A percentile compares a stretch with the other conserved stretches of the same genome.
phyloP scores from a whole-genome alignment of 345 rosid species.

The Linum trigynum region DNA sequence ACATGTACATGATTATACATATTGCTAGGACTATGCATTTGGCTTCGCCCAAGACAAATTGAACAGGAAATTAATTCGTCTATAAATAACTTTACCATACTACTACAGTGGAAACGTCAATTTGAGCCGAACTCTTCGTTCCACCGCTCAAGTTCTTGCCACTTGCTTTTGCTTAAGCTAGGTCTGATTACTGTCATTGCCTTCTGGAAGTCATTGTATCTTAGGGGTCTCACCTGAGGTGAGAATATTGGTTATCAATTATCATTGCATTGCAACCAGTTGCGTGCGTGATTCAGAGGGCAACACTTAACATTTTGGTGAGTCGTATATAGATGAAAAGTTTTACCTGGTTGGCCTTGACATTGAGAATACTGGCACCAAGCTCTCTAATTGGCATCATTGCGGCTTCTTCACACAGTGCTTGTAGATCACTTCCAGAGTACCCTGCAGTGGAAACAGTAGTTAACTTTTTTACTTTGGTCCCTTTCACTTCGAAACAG shows the following conservation, averaged over 20 bases:
- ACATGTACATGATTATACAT: neutral
- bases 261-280: neutral
- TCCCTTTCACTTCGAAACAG: no score
- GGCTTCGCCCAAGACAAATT: neutral
- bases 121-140: conserved; percentile 79
- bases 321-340: neutral
- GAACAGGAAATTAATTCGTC: neutral
- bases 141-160: conserved; percentile 92
- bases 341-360: conserved; percentile 75
- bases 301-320: no score
- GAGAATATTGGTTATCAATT: neutral
- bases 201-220: conserved; percentile 63
- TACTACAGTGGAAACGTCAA: conserved; percentile 12
- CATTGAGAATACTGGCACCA: conserved; percentile 69
- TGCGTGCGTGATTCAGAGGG: neutral
- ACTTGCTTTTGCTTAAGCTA: conserved; percentile 76
- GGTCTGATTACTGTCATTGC: conserved; percentile 87
- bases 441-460: conserved; percentile 40
- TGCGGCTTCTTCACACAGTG: conserved; percentile 98
- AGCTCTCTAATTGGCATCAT: conserved; percentile 99
- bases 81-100: neutral
- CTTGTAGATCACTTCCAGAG: conserved; percentile 98
- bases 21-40: neutral
- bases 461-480: neutral
- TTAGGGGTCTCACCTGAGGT: conserved; percentile 66